Evolutionary conservation across 2,329 filamentous ascomycete species (phyloP), one percentile per base, ranked within the genome.

Genomic region (Gaeumannomyces tritici): DNA sequence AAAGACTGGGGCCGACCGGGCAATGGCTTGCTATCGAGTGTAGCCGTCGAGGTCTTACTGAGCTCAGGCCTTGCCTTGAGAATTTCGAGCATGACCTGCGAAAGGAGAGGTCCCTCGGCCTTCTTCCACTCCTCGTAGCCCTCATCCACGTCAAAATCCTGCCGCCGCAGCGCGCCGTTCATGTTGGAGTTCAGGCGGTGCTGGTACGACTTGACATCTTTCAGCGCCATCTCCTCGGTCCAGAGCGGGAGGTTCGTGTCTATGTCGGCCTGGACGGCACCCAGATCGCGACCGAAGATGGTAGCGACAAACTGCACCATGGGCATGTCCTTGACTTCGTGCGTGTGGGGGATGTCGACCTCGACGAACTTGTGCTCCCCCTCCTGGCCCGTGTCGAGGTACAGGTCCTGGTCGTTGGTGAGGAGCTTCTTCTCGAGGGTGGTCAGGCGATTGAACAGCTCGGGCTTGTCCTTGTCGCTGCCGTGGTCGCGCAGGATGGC

Each of bases 321-420:
- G 51, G 88, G 88, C 95, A 99, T 99, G 72, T 99, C 95, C 75
- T 95, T 96, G 71, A 98, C 89, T 74, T 97, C 91, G 74, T 96
- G 91, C 70, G 87, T 95, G 63, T 96, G 79, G 13, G 93, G 92
- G 3, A 92, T 85, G 63, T 90, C 82, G 27, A 93, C 89, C 73
- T 97, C 93, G 66, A 95, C 82, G 11, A 88, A 89, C 59, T 84
- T 84, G 47, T 86, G 86, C 81, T 68, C 79, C 58, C 81, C 80
- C 62, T 83, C 80, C 69, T 84, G 82, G 59, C 80, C 80, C 59
- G 82, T 80, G 67, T 83, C 81, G 24, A 87, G 81, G 58, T 86
- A 85, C 61, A 99, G 80, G 72, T 98, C 92, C 74, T 96, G 91
- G 70, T 98, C 93, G 73, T 97, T 95, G 61, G 91, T 89, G 66